Conservation (phyloP, 129 eudicot genomes). For the Helichrysum umbraculigerum region DNA sequence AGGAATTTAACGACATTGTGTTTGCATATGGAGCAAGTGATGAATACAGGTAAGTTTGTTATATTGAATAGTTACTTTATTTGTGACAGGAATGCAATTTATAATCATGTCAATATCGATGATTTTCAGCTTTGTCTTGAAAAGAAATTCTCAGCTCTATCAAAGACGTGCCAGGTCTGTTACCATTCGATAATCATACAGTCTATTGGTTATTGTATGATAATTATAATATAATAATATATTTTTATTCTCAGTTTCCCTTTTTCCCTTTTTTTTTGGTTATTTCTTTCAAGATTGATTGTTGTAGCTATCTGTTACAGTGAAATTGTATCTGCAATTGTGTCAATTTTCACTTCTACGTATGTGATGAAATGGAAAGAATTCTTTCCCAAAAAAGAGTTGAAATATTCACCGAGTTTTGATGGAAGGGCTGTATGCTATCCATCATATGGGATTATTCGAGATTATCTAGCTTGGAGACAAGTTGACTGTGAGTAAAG, state of each 20-base stretch:
- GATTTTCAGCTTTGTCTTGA: slow-evolving; percentile 70
- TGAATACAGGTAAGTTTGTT: slow-evolving; percentile 68
- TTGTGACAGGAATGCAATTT: not conserved
- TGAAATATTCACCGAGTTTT: slow-evolving; percentile 65
- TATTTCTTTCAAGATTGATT: not conserved
- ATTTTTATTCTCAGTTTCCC: not conserved
- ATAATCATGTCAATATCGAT: slow-evolving; percentile 11
- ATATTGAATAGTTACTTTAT: not conserved
- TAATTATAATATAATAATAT: too few relatives aligned
- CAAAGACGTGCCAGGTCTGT: slow-evolving; percentile 72
- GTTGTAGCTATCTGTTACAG: slow-evolving; percentile 36
- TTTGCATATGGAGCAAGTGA: slow-evolving; percentile 95
- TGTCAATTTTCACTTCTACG: slow-evolving; percentile 68
- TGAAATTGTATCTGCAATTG: slow-evolving; percentile 70
- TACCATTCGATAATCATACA: not conserved
- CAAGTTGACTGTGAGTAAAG: slow-evolving; percentile 92
- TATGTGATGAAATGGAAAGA: slow-evolving; percentile 74
- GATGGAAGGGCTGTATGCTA: slow-evolving; percentile 98
- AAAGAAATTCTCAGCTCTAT: slow-evolving; percentile 61
- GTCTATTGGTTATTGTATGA: not conserved
- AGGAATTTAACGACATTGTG: slow-evolving; percentile 68
- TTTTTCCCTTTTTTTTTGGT: not conserved
- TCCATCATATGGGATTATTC: slow-evolving; percentile 67
- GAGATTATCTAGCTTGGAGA: slow-evolving; percentile 95
- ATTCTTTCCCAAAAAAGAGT: slow-evolving; percentile 62